Evolutionary conservation across 805 yeast species (phyloP), one percentile per base, ranked within the genome.

Genomic region (Metschnikowia cubensis): DNA sequence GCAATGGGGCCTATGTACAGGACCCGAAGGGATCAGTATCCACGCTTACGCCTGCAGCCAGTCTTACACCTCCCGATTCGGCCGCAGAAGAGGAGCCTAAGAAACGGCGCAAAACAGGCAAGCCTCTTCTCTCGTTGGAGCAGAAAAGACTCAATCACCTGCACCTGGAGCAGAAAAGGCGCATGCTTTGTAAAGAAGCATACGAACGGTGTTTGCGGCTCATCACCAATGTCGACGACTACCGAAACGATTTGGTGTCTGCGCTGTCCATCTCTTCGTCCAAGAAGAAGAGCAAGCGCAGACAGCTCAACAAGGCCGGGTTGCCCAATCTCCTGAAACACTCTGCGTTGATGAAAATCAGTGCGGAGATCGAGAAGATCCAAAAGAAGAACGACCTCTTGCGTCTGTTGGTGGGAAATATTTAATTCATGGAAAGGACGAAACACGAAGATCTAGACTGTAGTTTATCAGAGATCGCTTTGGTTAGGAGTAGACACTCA

Each of bases 251-350:
- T 39, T 63, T 67, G 38, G 66, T 63, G 32, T 42, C 57, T 8
- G 66, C 65, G 20, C 53, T 58, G 42, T 42, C 55, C 11, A 43
- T 45, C 33, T 21, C 50, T n/a, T 34, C 45, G 29, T 40, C 55
- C n/a, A 60, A 55, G 49, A 64, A 67, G 47, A 67, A 68, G 55
- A 59, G 67, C 14, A 72, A 70, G 53, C 59, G 76, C 48, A 68
- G 69, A 42, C 71, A 70, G 50, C 60, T 71, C 44, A 70, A 65
- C 49, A 73, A 73, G 58, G 75, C 71, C 36, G 77, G 77, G 8
- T 68, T 73, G 56, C 77, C 77, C 18, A 73, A 73, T 56, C 66
- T 73, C 52, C 68, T 73, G 20, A 73, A 73, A 57, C 76, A 71
- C 58, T 66, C 69, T 49, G 76, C 77, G 2, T 68, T 73, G 57